phyloP scores from a whole-genome alignment of 164 flowering plant genomes.

The Chloranthus sessilifolius region DNA sequence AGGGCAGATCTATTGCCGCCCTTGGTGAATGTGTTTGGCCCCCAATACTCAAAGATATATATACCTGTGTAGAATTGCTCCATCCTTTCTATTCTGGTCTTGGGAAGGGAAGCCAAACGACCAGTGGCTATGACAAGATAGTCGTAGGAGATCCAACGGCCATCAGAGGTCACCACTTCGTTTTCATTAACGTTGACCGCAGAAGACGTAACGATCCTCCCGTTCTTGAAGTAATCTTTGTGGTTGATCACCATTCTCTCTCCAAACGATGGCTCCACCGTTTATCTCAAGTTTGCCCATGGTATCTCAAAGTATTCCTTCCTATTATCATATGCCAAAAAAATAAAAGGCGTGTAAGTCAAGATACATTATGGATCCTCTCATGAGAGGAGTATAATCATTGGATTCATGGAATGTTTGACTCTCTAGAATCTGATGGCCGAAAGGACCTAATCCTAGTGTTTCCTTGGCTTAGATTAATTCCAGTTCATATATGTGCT shows the following conservation, averaged over 20 bases:
- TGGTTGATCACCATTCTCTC: slow-evolving; percentile 69
- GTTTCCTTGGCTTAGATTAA: not conserved
- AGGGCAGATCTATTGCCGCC: not conserved
- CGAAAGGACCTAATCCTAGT: not conserved
- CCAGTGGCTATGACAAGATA: slow-evolving; percentile 90
- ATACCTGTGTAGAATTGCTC: slow-evolving; percentile 46
- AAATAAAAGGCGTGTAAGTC: not conserved
- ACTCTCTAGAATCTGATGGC: not conserved
- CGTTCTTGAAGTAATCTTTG: slow-evolving; percentile 60
- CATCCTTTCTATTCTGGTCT: slow-evolving; percentile 43
- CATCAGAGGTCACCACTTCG: slow-evolving; percentile 60
- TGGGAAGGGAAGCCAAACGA: slow-evolving; percentile 44
- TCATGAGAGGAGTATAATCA: not conserved
- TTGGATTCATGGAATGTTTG: not conserved
- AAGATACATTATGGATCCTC: not conserved
- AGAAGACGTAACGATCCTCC: slow-evolving; percentile 36
- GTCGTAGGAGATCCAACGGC: slow-evolving; percentile 48
- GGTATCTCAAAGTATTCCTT: slow-evolving; percentile 90
- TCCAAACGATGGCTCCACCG: slow-evolving; percentile 88
- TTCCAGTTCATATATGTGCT: not conserved
- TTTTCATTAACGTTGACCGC: slow-evolving; percentile 41
- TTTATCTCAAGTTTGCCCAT: slow-evolving; percentile 76
- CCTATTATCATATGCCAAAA: slow-evolving; percentile 27
- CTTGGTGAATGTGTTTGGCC: no score
- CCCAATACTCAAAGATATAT: no score